Evolutionary conservation across 257 asterid species (phyloP).

Genomic region (Solanum okadae): DNA sequence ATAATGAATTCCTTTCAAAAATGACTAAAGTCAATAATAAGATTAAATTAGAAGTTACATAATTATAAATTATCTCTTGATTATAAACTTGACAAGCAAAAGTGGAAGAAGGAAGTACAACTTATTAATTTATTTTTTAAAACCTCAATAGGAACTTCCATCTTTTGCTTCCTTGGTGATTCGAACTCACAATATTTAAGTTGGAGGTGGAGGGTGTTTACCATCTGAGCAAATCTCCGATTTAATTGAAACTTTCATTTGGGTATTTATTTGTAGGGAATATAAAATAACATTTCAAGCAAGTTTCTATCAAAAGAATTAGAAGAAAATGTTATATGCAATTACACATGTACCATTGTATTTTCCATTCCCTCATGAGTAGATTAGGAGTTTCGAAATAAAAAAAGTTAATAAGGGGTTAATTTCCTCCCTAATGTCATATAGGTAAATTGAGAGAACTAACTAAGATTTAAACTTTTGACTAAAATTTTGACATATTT

Average conservation of each 20-base stretch:
- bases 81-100: background rate
- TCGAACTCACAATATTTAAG: background rate
- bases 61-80: background rate
- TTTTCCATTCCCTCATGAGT: background rate
- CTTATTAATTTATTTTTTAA: background rate
- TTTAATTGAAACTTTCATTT: too few species aligned
- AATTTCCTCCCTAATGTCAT: background rate
- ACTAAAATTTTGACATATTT: background rate
- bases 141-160: background rate
- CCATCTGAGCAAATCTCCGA: background rate
- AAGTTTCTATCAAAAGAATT: background rate
- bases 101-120: background rate
- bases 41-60: background rate
- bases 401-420: background rate
- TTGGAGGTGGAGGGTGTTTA: background rate
- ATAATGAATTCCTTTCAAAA: background rate
- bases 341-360: background rate
- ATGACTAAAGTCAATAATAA: background rate
- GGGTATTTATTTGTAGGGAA: background rate
- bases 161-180: background rate
- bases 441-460: background rate
- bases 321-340: background rate
- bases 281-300: background rate
- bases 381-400: background rate
- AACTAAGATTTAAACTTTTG: background rate